Evolutionary conservation across 306 rosid genomes (phyloP).

Genomic region (Malus orientalis): DNA sequence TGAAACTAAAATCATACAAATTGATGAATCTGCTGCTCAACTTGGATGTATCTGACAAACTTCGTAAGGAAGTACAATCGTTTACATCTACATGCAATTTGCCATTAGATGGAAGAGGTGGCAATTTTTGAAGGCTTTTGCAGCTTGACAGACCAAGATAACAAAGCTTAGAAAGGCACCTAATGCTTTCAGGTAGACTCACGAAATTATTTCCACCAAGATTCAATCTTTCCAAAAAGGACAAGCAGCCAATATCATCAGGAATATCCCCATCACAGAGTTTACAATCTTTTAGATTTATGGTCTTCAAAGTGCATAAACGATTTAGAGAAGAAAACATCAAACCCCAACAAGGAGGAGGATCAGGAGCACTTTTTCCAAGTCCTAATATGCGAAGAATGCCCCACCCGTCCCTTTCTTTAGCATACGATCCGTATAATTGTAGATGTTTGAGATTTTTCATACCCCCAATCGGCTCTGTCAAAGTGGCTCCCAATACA

Average conservation of each 20-base stretch:
- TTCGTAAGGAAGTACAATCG: not conserved
- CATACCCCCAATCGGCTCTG: not conserved
- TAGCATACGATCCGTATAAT: not conserved
- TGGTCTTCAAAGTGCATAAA: not conserved
- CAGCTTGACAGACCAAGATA: not conserved
- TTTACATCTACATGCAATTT: not conserved
- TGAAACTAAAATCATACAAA: not conserved
- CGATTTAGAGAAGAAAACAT: not conserved
- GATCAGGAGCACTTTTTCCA: not conserved
- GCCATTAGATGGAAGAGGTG: not conserved
- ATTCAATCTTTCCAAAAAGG: not conserved
- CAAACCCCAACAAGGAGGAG: not conserved
- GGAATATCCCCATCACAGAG: not conserved
- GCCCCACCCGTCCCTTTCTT: not conserved
- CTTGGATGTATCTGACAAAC: not conserved
- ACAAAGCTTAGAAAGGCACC: not conserved
- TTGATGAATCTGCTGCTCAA: not conserved
- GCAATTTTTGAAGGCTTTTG: slow-evolving; percentile 3
- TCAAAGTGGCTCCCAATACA: not conserved
- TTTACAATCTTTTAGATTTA: not conserved
- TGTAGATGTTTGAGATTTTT: not conserved
- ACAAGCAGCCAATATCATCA: not conserved
- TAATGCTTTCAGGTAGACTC: slow-evolving; percentile 1
- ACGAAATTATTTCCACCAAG: slow-evolving; percentile 1
- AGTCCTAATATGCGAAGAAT: not conserved